Conservation (phyloP, 164 flowering plant genomes). For the Chloranthus sessilifolius region DNA sequence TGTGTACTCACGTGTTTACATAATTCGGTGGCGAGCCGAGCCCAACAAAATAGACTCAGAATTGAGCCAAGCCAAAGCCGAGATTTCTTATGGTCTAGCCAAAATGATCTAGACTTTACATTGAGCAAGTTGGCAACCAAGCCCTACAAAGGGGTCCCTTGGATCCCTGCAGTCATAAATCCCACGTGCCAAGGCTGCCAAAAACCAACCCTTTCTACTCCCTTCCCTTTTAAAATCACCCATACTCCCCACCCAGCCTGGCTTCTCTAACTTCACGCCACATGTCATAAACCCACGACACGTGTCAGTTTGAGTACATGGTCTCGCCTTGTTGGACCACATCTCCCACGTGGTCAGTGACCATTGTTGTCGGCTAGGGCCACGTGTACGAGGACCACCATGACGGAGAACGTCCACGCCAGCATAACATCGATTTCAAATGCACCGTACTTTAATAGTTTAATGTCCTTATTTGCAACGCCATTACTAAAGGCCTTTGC, state of each 20-base stretch:
- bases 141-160: no score
- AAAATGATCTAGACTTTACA: background rate
- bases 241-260: slow-evolving; percentile 30
- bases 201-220: background rate
- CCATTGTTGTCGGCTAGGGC: no score
- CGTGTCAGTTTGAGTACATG: slow-evolving; percentile 6
- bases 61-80: background rate
- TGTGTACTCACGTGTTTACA: no score
- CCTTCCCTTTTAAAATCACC: background rate
- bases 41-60: background rate
- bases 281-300: no score
- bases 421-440: slow-evolving; percentile 1
- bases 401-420: slow-evolving; percentile 6
- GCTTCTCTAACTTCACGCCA: slow-evolving; percentile 14
- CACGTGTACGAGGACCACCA: slow-evolving; percentile 45
- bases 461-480: slow-evolving; percentile 31
- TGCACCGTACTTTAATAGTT: slow-evolving; percentile 30
- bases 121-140: no score
- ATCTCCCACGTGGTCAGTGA: slow-evolving; percentile 47
- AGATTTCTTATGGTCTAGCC: no score
- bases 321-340: slow-evolving; percentile 37
- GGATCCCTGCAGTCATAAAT: background rate
- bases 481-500: background rate
- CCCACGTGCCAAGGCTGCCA: slow-evolving; percentile 5
- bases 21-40: no score